Conservation (phyloP, 257 asterid species). For the Anisodus acutangulus region DNA sequence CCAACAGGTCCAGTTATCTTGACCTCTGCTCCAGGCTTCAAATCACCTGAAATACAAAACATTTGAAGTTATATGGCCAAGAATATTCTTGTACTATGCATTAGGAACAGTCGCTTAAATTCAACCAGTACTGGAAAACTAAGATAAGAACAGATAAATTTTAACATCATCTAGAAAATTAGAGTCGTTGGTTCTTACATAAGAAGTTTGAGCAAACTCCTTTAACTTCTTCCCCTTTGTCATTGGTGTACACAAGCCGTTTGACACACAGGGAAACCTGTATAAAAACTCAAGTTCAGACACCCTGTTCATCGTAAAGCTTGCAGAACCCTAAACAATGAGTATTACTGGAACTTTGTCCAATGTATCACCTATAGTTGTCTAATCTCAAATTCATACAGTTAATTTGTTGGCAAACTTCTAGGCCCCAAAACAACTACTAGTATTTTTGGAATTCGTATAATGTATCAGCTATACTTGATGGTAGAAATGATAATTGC, state of each 20-base stretch:
- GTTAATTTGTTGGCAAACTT: background rate
- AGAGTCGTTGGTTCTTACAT: constrained; percentile 56
- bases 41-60: constrained; percentile 62
- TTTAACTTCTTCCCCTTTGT: constrained; percentile 76
- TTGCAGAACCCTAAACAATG: background rate
- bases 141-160: background rate
- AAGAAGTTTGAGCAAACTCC: constrained; percentile 99
- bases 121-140: background rate
- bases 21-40: constrained; percentile 87
- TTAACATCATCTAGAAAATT: background rate
- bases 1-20: constrained; percentile 97
- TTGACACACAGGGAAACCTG: constrained; percentile 95
- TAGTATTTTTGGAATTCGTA: background rate
- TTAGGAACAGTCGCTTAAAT: background rate
- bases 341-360: background rate
- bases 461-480: background rate
- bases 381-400: background rate
- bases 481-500: background rate
- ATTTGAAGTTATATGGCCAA: constrained; percentile 22
- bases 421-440: background rate
- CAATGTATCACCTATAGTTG: background rate
- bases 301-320: background rate
- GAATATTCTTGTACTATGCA: background rate
- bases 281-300: constrained; percentile 6
- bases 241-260: constrained; percentile 91